Evolutionary conservation across 73 alveolate species (phyloP), one percentile per base, ranked within the genome.

Genomic region (Blepharisma japonicum): DNA sequence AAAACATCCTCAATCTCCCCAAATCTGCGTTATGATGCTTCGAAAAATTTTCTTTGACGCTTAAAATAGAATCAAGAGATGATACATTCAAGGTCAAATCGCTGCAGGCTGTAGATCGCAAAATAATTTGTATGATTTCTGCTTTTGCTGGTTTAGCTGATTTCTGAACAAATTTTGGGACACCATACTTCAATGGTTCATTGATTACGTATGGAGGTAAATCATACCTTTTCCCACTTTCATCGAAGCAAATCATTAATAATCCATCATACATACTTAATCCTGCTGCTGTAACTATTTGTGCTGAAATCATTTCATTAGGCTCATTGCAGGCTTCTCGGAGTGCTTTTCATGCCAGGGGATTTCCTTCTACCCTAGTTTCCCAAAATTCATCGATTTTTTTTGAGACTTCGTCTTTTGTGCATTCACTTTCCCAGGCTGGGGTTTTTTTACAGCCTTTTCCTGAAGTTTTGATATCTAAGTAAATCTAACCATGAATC

Each of bases 391-490:
- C 72, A 14, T 56, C 72, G 6, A 56, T 56, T 56, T 56, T 56
- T 20, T 56, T 56, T 21, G 25, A 14, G 9, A 56, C 42, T 8
- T 56, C 72, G 7, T 56, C 72, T 14, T 21, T 8, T 56, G 72
- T 56, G 7, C 45, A 8, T 9, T 14, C 8, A 21, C 45, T 56
- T 20, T 56, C 72, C 72, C 72, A 56, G 6, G 72, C 72, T 56
- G 72, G 72, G 8, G 72, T 56, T 20, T 38, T 56, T 56, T 56
- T 56, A 20, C 72, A 56, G 25, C 72, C 72, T 56, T 56, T 56
- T 7, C 72, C 72, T 56, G 42, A 7, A 6, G 72, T 56, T 38
- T 21, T 8, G 72, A 7, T 56, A 7, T 56, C 72, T 56, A 56
- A 7, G 45, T 7, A 21, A 7, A 20, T 9, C 45, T 56, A 7